phyloP scores from a whole-genome alignment of 1,139 yeast species.

The Taiozyma onychis region DNA sequence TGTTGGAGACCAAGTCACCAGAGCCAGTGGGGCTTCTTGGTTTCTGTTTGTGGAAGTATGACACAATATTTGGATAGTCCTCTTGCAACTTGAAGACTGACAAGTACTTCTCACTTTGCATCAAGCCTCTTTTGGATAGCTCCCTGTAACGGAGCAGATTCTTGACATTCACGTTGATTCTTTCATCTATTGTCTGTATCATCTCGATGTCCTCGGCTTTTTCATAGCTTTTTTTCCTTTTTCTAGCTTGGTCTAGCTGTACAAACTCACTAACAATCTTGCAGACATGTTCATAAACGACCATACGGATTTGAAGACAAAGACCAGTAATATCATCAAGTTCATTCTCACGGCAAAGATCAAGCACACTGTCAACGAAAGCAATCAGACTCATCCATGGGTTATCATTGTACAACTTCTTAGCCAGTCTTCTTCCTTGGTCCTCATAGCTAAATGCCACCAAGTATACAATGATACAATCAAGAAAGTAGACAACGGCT shows the following conservation, averaged over 20 bases:
- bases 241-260: conserved; percentile 5
- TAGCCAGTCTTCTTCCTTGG: conserved; percentile 8
- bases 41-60: conserved; percentile 19
- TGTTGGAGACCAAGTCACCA: background rate
- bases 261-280: conserved; percentile 10
- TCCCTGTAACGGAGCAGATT: conserved; percentile 9
- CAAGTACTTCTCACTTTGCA: conserved; percentile 10
- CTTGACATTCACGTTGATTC: conserved; percentile 5
- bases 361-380: conserved; percentile 12
- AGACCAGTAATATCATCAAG: conserved; percentile 13
- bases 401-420: conserved; percentile 9
- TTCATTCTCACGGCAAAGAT: conserved; percentile 2
- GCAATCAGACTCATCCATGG: conserved; percentile 18
- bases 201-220: conserved; percentile 1
- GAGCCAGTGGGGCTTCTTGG: background rate
- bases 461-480: conserved; percentile 17
- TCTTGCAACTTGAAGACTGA: conserved; percentile 18
- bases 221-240: conserved; percentile 1
- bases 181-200: conserved; percentile 3
- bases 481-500: conserved; percentile 9
- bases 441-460: conserved; percentile 21
- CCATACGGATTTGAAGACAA: conserved; percentile 12
- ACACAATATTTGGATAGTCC: conserved; percentile 33
- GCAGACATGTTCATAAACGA: conserved; percentile 17
- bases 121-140: conserved; percentile 5